These are phyloP conservation scores for Sphaerulina musiva DNA, from an alignment of 2,329 filamentous ascomycete species.

Conservation along the genomic window DNA sequence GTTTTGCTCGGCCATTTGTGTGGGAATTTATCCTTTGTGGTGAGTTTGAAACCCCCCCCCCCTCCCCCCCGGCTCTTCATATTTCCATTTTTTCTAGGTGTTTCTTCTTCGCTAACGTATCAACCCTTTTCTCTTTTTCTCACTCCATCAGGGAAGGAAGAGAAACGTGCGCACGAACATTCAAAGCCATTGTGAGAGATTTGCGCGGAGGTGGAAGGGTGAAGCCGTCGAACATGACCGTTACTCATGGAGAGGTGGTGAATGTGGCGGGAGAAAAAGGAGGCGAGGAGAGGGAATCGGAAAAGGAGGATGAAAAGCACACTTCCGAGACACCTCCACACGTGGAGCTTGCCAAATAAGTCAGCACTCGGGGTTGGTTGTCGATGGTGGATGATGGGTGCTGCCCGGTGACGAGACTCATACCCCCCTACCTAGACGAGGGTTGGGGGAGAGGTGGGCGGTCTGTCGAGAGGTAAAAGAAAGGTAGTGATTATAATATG, in stretches of 20 bases:
- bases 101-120: too few species aligned
- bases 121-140: too few species aligned
- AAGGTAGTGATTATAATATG: too few species aligned
- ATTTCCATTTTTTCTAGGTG: too few species aligned
- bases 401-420: too few species aligned
- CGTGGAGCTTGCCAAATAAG: background rate
- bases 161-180: background rate
- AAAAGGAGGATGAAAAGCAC: slow-evolving; percentile 5
- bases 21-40: slow-evolving; percentile 9
- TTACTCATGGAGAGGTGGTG: background rate
- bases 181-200: slow-evolving; percentile 8
- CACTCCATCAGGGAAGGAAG: background rate
- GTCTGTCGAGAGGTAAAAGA: too few species aligned
- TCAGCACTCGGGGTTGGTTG: too few species aligned
- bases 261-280: background rate
- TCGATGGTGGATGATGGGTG: too few species aligned
- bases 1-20: slow-evolving; percentile 35
- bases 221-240: background rate
- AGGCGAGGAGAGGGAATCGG: slow-evolving; percentile 1
- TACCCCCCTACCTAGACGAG: too few species aligned
- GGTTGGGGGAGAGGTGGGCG: too few species aligned
- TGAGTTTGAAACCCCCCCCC: too few species aligned
- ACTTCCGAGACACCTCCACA: slow-evolving; percentile 1
- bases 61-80: too few species aligned
- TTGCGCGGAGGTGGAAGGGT: background rate